Conservation (phyloP, 2,329 filamentous ascomycete genomes). For the Cytospora schulzeri region DNA sequence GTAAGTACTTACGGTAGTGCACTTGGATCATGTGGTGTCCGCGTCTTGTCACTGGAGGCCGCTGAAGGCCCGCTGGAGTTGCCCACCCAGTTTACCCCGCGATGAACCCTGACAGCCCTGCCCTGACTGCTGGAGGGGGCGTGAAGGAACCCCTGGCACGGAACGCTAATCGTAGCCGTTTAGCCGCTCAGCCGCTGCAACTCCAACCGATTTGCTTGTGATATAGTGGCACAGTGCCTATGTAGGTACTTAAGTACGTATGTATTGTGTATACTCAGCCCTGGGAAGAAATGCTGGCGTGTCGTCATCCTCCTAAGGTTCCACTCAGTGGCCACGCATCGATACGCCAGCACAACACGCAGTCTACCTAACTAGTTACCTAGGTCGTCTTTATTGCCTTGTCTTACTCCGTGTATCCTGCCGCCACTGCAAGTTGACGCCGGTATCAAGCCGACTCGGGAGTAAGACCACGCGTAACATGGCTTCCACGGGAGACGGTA, state of each 20-base stretch:
- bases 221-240: background rate
- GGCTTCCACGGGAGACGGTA: background rate
- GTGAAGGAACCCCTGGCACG: background rate
- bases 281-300: background rate
- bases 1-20: too few species aligned
- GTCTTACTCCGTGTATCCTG: background rate
- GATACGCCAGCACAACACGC: background rate
- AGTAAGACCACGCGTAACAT: slow-evolving; percentile 18
- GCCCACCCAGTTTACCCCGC: background rate
- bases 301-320: background rate
- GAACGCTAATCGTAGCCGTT: background rate
- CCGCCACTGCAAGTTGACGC: background rate
- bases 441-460: slow-evolving; percentile 3
- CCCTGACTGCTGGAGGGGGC: background rate
- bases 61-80: background rate
- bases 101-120: background rate
- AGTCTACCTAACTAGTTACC: background rate
- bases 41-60: background rate
- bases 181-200: background rate
- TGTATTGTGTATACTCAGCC: background rate
- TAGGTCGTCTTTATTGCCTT: background rate
- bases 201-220: background rate
- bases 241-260: too few species aligned
- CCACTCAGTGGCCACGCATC: background rate
- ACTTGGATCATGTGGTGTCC: background rate